Base-by-base conservation (phyloP, 495 filamentous ascomycete species). In the Jackrogersella multiformis region DNA sequence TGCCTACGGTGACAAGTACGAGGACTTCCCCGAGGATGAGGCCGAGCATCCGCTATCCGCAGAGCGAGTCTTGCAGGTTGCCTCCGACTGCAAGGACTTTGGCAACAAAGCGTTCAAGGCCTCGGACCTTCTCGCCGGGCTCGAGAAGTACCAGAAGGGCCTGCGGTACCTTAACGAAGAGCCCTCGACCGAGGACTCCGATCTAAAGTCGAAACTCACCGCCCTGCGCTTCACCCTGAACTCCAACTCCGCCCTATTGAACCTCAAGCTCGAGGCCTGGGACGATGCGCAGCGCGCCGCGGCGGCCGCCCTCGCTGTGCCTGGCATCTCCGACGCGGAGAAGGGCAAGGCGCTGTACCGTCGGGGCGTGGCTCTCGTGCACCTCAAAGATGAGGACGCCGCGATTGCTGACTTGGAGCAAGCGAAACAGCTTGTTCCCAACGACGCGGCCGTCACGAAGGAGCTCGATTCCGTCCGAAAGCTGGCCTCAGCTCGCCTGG, bases 141-240 rank as follows among this genome's bases (percentile, higher is more conserved):
- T 98, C 21, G 91, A 91, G 39, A 99, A 99, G 82, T 99, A 99
- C 81, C 91, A 96, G 78, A 99, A 99, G 81, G 94, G 87, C n/a
- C 78, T 99, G 56, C 90, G 95, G 65, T 99, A 98, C 73, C 79
- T 97, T 61, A 92, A 93, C 75, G 93, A 97, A 79, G 91, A 95
- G 74, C 89, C 92, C 62, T 90, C 92, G 34, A 80, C 82, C 38
- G 90, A 92, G 42, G 82, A 90, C n/a, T n/a, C n/a, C n/a, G n/a
- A n/a, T n/a, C n/a, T n/a, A 32, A 85, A 84, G 45, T 73, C 80
- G 48, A 81, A 91, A 71, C 79, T 97, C 60, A 87, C 87, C 67
- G 80, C 87, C 21, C 83, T 99, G 35, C 88, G 90, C 49, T 92
- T 94, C 72, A 84, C 85, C 7, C 80, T 95, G 21, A 85, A 95